phyloP scores from a whole-genome alignment of 2,329 filamentous ascomycete genomes.

The Amauroascus niger region DNA sequence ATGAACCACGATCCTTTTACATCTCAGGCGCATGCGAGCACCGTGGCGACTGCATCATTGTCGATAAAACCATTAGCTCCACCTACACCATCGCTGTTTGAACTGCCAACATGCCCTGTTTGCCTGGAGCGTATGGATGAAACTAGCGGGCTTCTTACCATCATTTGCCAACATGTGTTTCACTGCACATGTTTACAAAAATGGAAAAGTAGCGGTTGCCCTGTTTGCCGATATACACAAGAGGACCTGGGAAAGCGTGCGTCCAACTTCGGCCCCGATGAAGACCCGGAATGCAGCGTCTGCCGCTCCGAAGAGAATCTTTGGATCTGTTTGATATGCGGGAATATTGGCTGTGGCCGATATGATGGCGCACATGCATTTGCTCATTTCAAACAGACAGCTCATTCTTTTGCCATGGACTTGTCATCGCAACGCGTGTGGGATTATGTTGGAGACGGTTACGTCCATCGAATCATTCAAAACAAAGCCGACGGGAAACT shows the following conservation, averaged over 20 bases:
- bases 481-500: slow-evolving; percentile 88
- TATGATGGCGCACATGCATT: slow-evolving; percentile 93
- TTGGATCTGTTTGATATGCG: slow-evolving; percentile 93
- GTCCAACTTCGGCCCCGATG: slow-evolving; percentile 50
- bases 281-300: slow-evolving; percentile 55
- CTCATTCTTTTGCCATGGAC: slow-evolving; percentile 87
- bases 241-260: slow-evolving; percentile 41
- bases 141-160: slow-evolving; percentile 86
- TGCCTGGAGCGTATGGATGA: slow-evolving; percentile 98
- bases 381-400: slow-evolving; percentile 80
- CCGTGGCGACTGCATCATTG: slow-evolving; percentile 37
- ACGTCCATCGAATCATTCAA: slow-evolving; percentile 90
- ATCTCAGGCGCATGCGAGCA: slow-evolving; percentile 25
- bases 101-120: slow-evolving; percentile 90
- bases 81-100: slow-evolving; percentile 74
- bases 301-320: slow-evolving; percentile 75
- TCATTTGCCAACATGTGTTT: slow-evolving; percentile 94
- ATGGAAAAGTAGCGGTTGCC: slow-evolving; percentile 89
- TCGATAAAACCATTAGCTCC: slow-evolving; percentile 56
- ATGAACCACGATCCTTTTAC: slow-evolving; percentile 54
- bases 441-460: slow-evolving; percentile 93
- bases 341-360: slow-evolving; percentile 81
- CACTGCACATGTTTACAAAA: slow-evolving; percentile 94
- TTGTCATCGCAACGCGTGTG: slow-evolving; percentile 90
- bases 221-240: slow-evolving; percentile 84